phyloP scores from a whole-genome alignment of 2,329 filamentous ascomycete genomes.

The Penicillium corylophilum region DNA sequence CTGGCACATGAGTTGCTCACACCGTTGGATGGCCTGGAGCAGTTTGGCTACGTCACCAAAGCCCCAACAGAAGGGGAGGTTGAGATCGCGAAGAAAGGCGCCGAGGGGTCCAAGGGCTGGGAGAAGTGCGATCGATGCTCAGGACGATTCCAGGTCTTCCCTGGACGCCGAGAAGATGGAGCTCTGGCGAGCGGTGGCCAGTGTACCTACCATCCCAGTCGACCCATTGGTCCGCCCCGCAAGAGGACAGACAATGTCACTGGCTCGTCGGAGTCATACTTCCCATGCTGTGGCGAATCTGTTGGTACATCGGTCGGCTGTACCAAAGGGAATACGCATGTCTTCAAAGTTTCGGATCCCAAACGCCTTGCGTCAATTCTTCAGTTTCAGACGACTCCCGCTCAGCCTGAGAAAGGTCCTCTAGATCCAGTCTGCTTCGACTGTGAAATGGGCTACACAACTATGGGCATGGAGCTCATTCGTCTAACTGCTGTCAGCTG shows the following conservation, averaged over 20 bases:
- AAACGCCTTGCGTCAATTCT: slow-evolving; percentile 75
- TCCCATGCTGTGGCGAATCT: slow-evolving; percentile 74
- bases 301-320: slow-evolving; percentile 75
- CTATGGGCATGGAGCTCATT: slow-evolving; percentile 81
- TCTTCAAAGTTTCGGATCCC: slow-evolving; percentile 78
- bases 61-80: slow-evolving; percentile 68
- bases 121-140: slow-evolving; percentile 87
- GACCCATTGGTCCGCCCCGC: slow-evolving; percentile 59
- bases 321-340: slow-evolving; percentile 68
- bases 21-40: slow-evolving; percentile 61
- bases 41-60: slow-evolving; percentile 71
- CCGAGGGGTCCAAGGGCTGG: slow-evolving; percentile 69
- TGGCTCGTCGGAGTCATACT: slow-evolving; percentile 60
- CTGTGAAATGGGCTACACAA: slow-evolving; percentile 97
- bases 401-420: slow-evolving; percentile 30
- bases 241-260: slow-evolving; percentile 57
- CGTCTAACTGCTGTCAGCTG: slow-evolving; percentile 86
- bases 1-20: slow-evolving; percentile 65
- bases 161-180: slow-evolving; percentile 74
- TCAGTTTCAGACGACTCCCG: slow-evolving; percentile 76
- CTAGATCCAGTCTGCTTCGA: slow-evolving; percentile 72
- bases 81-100: slow-evolving; percentile 62
- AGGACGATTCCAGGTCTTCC: slow-evolving; percentile 87
- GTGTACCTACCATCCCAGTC: slow-evolving; percentile 81
- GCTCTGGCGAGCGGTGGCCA: slow-evolving; percentile 72